phyloP scores from a whole-genome alignment of 2,329 filamentous ascomycete genomes.

The Leptodontidium sp. region DNA sequence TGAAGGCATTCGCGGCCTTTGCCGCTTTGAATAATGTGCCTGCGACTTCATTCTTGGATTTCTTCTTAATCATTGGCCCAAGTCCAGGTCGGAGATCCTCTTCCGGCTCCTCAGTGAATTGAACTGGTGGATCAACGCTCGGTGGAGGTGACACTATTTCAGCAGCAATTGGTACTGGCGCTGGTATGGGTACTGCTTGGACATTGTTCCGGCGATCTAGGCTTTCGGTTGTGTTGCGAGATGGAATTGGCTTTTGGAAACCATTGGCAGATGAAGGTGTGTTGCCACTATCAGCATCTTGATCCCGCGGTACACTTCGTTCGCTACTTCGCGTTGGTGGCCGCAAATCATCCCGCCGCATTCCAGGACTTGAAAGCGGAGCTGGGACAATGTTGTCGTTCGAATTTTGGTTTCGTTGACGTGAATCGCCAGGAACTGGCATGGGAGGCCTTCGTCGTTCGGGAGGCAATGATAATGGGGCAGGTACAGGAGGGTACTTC shows the following conservation, averaged over 20 bases:
- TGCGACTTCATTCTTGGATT: constrained; percentile 76
- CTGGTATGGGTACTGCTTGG: not conserved
- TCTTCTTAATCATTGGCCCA: constrained; percentile 90
- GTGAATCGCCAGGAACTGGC: constrained; percentile 42
- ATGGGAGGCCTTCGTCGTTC: constrained; percentile 48
- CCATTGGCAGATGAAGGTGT: constrained; percentile 19
- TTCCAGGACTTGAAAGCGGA: constrained; percentile 48
- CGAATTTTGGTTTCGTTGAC: constrained; percentile 41
- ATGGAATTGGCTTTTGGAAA: constrained; percentile 23
- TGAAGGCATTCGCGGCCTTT: constrained; percentile 64
- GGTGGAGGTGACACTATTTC: not conserved
- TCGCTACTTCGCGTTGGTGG: constrained; percentile 47
- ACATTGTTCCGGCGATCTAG: constrained; percentile 14
- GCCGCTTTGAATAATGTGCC: constrained; percentile 83
- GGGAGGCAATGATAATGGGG: constrained; percentile 43
- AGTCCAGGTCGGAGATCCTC: constrained; percentile 72
- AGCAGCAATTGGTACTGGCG: constrained; percentile 6
- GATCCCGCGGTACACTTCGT: constrained; percentile 35
- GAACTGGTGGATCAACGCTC: constrained; percentile 17
- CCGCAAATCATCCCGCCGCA: constrained; percentile 46
- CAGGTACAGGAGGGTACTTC: constrained; percentile 45
- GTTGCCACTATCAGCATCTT: constrained; percentile 24
- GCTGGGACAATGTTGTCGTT: constrained; percentile 48
- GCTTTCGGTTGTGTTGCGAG: constrained; percentile 20
- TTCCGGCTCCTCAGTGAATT: constrained; percentile 35